A percentile compares a stretch with the other conserved stretches of the same genome.
phyloP scores from a whole-genome alignment of 257 asterid genomes.

The Ehretia macrophylla region DNA sequence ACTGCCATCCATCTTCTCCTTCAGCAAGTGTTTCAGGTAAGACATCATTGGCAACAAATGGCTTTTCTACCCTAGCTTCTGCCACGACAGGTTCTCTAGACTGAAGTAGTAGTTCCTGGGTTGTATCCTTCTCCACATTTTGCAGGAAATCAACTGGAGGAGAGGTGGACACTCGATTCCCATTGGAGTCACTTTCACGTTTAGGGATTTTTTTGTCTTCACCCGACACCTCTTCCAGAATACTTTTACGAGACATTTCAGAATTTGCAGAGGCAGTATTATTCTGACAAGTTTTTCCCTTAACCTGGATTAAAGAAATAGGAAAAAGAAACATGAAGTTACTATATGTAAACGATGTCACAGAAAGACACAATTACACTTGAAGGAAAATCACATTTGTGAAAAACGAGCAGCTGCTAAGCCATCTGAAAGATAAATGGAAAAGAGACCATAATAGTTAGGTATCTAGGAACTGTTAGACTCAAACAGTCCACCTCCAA shows the following conservation, averaged over 20 bases:
- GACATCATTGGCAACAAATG: slow-evolving; percentile 33
- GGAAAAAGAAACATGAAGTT: slow-evolving; percentile 5
- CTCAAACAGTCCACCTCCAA: too few species aligned
- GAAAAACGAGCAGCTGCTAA: too few species aligned
- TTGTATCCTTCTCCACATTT: slow-evolving; percentile 27
- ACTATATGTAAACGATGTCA: neutral
- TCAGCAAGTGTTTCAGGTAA: slow-evolving; percentile 59
- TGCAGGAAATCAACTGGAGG: slow-evolving; percentile 39
- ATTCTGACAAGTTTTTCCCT: slow-evolving; percentile 57
- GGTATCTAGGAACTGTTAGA: too few species aligned
- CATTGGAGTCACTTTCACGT: slow-evolving; percentile 34
- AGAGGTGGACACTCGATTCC: slow-evolving; percentile 24
- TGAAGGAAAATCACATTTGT: neutral
- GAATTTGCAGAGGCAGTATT: slow-evolving; percentile 42
- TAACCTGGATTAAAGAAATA: slow-evolving; percentile 56
- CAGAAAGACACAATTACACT: neutral
- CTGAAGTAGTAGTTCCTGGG: slow-evolving; percentile 34
- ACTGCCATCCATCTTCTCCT: slow-evolving; percentile 97
- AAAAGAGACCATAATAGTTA: too few species aligned
- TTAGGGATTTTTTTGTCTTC: slow-evolving; percentile 42
- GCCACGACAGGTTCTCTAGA: slow-evolving; percentile 32
- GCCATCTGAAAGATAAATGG: too few species aligned
- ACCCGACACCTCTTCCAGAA: slow-evolving; percentile 32
- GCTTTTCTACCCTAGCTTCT: slow-evolving; percentile 30
- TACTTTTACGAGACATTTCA: slow-evolving; percentile 39